Percentiles rank a stretch among this genome's conserved stretches.
These are phyloP conservation scores for Pyrrhoderma lamaoense DNA, from an alignment of 1,284 basidiomycete species.

Conservation along the genomic window DNA sequence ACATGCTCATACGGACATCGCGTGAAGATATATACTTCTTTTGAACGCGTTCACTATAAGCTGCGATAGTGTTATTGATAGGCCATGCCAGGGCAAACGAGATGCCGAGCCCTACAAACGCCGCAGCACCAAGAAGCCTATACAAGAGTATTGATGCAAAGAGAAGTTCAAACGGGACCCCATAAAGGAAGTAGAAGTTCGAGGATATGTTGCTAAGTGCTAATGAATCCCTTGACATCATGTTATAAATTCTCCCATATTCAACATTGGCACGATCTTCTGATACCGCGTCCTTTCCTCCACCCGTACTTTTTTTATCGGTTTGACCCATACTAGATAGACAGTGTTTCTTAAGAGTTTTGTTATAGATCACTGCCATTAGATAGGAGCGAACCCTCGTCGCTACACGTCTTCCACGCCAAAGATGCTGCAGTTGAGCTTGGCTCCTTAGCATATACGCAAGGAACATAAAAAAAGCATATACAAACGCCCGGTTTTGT, in stretches of 20 bases:
- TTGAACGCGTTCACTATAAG: constrained; percentile 60
- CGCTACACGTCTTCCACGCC: constrained; percentile 64
- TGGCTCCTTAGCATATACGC: constrained; percentile 57
- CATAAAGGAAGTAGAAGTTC: constrained; percentile 1
- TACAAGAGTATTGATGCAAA: constrained; percentile 76
- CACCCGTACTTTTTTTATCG: background rate
- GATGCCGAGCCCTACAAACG: constrained; percentile 73
- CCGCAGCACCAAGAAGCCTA: constrained; percentile 73
- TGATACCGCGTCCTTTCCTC: background rate
- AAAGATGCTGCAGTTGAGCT: constrained; percentile 71
- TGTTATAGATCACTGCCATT: constrained; percentile 83
- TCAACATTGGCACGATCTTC: constrained; percentile 35
- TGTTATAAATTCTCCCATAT: constrained; percentile 69
- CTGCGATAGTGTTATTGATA: constrained; percentile 58
- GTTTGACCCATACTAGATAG: constrained; percentile 55
- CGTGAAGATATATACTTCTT: constrained; percentile 66
- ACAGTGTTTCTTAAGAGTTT: constrained; percentile 80
- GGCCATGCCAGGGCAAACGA: constrained; percentile 72
- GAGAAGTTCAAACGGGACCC: constrained; percentile 47
- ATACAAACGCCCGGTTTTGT: constrained; percentile 58
- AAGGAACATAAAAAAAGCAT: constrained; percentile 58
- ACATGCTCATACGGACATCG: constrained; percentile 78
- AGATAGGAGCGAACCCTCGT: constrained; percentile 69
- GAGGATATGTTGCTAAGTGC: background rate
- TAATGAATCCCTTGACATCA: constrained; percentile 52